Percentiles rank a stretch among this genome's conserved stretches.
phyloP scores from a whole-genome alignment of 2,329 filamentous ascomycete species.

The Cercospora sp. region DNA sequence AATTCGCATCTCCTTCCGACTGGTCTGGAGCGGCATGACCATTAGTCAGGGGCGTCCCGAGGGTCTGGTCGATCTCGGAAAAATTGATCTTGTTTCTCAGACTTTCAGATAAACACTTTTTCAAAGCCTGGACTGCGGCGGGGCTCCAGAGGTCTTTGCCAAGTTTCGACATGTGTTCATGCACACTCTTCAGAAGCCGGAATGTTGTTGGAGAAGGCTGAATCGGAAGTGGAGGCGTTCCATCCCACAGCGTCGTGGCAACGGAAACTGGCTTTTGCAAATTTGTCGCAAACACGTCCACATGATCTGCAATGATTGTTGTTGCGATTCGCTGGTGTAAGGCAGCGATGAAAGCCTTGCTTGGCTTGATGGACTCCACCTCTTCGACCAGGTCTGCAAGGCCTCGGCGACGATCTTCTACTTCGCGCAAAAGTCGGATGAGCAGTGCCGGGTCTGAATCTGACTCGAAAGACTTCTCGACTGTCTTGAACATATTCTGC shows the following conservation, averaged over 20 bases:
- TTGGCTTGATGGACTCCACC: conserved; percentile 6
- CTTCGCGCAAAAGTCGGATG: conserved; percentile 71
- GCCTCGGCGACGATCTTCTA: conserved; percentile 64
- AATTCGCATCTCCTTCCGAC: conserved; percentile 20
- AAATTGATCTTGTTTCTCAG: conserved; percentile 51
- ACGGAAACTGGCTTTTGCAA: conserved; percentile 6
- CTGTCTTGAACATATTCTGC: conserved; percentile 21
- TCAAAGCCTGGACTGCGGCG: conserved; percentile 64
- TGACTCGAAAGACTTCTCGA: conserved; percentile 18
- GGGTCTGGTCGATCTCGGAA: conserved; percentile 20
- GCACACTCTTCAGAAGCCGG: conserved; percentile 66
- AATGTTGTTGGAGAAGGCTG: conserved; percentile 78
- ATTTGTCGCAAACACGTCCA: conserved; percentile 13
- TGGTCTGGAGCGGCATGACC: conserved; percentile 21
- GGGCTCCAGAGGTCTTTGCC: conserved; percentile 83
- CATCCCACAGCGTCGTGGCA: conserved; percentile 77
- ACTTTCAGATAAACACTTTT: conserved; percentile 55
- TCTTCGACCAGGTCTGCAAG: conserved; percentile 21
- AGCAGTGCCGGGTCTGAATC: conserved; percentile 54
- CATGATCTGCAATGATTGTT: conserved; percentile 47
- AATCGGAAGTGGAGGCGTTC: conserved; percentile 69
- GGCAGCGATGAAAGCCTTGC: conserved; percentile 58
- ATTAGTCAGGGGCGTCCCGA: conserved; percentile 23
- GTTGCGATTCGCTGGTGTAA: conserved; percentile 64
- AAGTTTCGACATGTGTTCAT: conserved; percentile 65